Base-by-base conservation (phyloP, 169 alveolate genomes). In the Cryptosporidium muris region DNA sequence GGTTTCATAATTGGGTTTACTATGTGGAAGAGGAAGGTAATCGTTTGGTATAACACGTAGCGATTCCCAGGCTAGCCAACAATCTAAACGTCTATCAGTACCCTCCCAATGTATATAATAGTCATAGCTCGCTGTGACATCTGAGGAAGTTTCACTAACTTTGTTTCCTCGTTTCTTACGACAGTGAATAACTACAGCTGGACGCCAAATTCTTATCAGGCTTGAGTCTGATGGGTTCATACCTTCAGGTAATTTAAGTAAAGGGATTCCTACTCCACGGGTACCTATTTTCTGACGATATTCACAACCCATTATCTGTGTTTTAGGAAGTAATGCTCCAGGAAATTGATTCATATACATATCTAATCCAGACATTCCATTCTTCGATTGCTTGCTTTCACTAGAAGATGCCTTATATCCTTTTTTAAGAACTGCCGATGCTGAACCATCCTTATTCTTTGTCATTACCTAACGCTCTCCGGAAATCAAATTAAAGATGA, bases 101-200 rank as follows among this genome's bases (percentile, higher is more conserved):
- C 95, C 96, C 43, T 90, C 89, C 93, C 96, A 94, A 81, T 94
- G 97, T 9, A 94, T 93, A 80, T 94, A 94, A 90, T 94, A 94
- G 82, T 94, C 97, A 63, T 93, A 94, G 66, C 93, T 67, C 66
- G 40, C 54, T 37, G 82, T 65, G 5, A 51, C 66, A 36, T 67
- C 54, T 3, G 82, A 38, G 47, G 12, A 52, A 14, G 58, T 67
- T n/a, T 65, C 82, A 16, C 51, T 67, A 4, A 67, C 54, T 8
- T 67, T 67, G 47, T 51, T 5, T 16, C 66, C 58, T 36, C 82
- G 34, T 53, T 65, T 67, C 52, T 67, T 65, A 5, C 82, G 51
- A 52, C 82, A 67, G 52, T 67, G 82, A 38, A 67, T 65, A 6
- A 67, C 82, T 37, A 67, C 14, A 12, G 82, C 82, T 40, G 82